A percentile compares a stretch with the other conserved stretches of the same genome.
phyloP scores from a whole-genome alignment of 2,329 filamentous ascomycete species.

The Cadophora malorum region DNA sequence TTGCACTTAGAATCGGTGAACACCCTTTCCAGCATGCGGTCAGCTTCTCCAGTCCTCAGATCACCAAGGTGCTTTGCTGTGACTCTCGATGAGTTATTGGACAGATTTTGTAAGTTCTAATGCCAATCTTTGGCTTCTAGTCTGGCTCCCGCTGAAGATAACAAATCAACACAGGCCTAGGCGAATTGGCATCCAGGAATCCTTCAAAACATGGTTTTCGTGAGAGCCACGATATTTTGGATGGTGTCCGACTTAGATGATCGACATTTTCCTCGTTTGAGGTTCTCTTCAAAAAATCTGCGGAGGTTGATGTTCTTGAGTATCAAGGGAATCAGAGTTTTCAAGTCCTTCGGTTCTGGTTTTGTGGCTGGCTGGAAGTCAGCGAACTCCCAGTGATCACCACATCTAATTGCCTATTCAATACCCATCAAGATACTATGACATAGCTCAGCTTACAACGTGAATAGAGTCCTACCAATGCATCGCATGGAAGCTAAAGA shows the following conservation, averaged over 20 bases:
- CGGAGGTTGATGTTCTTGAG: not conserved
- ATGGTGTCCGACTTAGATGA: not conserved
- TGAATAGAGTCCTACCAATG: not conserved
- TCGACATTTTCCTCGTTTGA: not conserved
- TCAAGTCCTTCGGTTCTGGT: not conserved
- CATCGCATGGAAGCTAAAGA: not conserved
- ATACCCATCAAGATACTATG: not conserved
- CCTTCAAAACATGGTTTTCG: not conserved
- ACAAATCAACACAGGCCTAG: not conserved
- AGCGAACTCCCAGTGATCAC: not conserved
- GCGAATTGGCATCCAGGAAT: not conserved
- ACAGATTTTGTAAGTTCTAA: too few relatives aligned
- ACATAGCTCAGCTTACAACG: not conserved
- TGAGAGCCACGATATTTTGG: not conserved
- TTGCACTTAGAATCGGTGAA: too few relatives aligned
- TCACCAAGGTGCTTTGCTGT: too few relatives aligned
- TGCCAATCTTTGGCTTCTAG: too few relatives aligned
- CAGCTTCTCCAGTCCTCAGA: too few relatives aligned
- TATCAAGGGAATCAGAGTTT: not conserved
- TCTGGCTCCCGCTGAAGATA: too few relatives aligned
- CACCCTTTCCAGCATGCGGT: too few relatives aligned
- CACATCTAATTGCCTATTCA: not conserved
- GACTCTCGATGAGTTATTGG: too few relatives aligned
- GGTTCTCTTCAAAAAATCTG: not conserved
- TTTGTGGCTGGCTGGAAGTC: slow-evolving; percentile 1